Evolutionary conservation across 495 filamentous ascomycete genomes (phyloP), one percentile per base, ranked within the genome.

Genomic region (Chaetomium fimeti): DNA sequence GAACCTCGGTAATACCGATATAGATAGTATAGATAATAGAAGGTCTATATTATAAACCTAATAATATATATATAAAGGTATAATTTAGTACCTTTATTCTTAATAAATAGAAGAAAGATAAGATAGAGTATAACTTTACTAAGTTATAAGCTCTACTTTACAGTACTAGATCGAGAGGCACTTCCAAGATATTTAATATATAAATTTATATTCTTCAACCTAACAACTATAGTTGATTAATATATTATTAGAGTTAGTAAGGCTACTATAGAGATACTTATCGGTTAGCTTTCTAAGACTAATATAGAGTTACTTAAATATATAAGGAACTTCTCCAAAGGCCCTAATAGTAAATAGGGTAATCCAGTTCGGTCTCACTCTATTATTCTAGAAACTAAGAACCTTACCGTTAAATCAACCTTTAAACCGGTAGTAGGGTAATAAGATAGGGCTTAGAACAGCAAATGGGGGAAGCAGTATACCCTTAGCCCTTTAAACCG

Each of bases 11-110:
- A 13, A n/a, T 42, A 11, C 9, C 32, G 57, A 15, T 42, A 15
- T 22, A 3, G 20, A 29, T 24, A 16, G 20, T 2, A 4, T 18
- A 24, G 6, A 32, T 48, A 0, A 32, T 57, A 3, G 36, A n/a
- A 0, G 56, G 56, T 15, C 36, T 75, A 49, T 38, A 52, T 6
- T 24, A 61, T 8, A 28, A 64, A 8, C 66, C 70, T 2, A 71
- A 66, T 52, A 63, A 63, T 51, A 73, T 77, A 67, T 62, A 61
- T 4, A 74, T 91, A 80, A 78, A 83, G 25, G 77, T 88, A 4
- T 76, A 81, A 36, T 81, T 90, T 49, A 88, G 88, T 0, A 74
- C 77, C 0, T 77, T 85, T 27, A 66, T 80, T 11, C 72, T 90
- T 16, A 72, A 74, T 11, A 66, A 73, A 15, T 88, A 81, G 43